A percentile compares a stretch with the other conserved stretches of the same genome.
These are phyloP conservation scores for Omphalea diandra DNA, from an alignment of 441 rosid species.

Conservation along the genomic window DNA sequence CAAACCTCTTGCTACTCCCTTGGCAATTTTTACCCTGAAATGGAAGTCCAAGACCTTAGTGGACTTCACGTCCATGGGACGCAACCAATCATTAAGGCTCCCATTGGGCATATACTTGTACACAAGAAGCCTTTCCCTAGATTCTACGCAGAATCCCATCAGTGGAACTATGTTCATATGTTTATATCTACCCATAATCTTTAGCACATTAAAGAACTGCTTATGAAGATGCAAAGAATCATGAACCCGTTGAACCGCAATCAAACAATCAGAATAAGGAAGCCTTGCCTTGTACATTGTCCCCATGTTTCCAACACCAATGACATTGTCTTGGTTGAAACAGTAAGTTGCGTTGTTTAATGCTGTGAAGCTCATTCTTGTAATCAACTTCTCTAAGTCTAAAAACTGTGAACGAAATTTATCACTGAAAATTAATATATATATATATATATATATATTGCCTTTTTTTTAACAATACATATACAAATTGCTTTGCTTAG, in stretches of 20 bases:
- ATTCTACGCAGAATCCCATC: constrained; percentile 67
- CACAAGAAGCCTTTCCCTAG: constrained; percentile 71
- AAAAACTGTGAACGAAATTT: too few relatives aligned
- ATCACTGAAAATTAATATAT: too few relatives aligned
- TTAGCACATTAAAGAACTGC: too few relatives aligned
- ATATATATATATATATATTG: too few relatives aligned
- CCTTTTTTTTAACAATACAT: too few relatives aligned
- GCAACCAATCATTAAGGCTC: constrained; percentile 55
- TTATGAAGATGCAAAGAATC: too few relatives aligned
- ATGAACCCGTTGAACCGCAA: too few relatives aligned
- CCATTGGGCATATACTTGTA: constrained; percentile 77
- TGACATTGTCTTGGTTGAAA: constrained; percentile 67
- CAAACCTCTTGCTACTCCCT: constrained; percentile 73
- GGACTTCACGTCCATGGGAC: constrained; percentile 36
- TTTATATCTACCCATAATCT: too few relatives aligned
- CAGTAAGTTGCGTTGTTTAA: constrained; percentile 72
- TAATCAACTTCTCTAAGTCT: too few relatives aligned
- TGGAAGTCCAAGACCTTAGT: constrained; percentile 66
- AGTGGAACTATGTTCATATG: constrained; percentile 78
- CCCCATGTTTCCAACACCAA: constrained; percentile 80
- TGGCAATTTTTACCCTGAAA: constrained; percentile 67
- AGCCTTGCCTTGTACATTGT: constrained; percentile 70
- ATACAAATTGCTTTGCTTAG: too few relatives aligned
- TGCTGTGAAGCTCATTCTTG: too few relatives aligned
- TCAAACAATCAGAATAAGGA: too few relatives aligned